These are phyloP conservation scores for Aspergillus brasiliensis DNA, from an alignment of 2,329 filamentous ascomycete species.

Conservation along the genomic window DNA sequence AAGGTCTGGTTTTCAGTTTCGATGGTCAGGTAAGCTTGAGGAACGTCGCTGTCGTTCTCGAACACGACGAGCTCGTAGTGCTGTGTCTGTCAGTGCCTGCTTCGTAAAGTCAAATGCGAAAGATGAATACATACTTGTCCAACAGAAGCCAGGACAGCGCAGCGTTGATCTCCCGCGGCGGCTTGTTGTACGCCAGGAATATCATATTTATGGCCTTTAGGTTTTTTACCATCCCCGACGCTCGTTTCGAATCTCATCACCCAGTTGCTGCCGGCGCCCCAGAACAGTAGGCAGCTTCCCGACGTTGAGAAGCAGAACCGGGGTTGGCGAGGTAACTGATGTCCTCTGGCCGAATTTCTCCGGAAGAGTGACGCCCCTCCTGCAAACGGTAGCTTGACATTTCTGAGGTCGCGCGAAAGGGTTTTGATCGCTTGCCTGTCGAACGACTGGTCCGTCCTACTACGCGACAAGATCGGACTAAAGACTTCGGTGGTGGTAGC, in stretches of 20 bases:
- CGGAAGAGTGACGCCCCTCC: conserved; percentile 22
- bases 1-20: conserved; percentile 27
- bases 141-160: conserved; percentile 32
- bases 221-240: conserved; percentile 26
- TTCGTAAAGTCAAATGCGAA: not conserved
- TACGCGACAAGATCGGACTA: conserved; percentile 10
- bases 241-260: conserved; percentile 34
- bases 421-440: conserved; percentile 21
- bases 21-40: conserved; percentile 28
- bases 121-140: conserved; percentile 21
- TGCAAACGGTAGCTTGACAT: conserved; percentile 21
- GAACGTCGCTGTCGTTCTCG: conserved; percentile 25
- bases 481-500: conserved; percentile 14
- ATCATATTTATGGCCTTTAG: conserved; percentile 35
- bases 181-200: conserved; percentile 34
- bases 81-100: conserved; percentile 18
- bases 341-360: conserved; percentile 22
- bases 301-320: conserved; percentile 34
- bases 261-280: conserved; percentile 23
- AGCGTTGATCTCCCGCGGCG: conserved; percentile 36
- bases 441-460: conserved; percentile 10
- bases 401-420: conserved; percentile 24
- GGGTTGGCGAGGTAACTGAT: conserved; percentile 33
- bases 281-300: conserved; percentile 23
- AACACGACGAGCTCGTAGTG: conserved; percentile 32